Base-by-base conservation (phyloP, 225 moss, liverwort and hornwort genomes). In the Sphagnum contortum region DNA sequence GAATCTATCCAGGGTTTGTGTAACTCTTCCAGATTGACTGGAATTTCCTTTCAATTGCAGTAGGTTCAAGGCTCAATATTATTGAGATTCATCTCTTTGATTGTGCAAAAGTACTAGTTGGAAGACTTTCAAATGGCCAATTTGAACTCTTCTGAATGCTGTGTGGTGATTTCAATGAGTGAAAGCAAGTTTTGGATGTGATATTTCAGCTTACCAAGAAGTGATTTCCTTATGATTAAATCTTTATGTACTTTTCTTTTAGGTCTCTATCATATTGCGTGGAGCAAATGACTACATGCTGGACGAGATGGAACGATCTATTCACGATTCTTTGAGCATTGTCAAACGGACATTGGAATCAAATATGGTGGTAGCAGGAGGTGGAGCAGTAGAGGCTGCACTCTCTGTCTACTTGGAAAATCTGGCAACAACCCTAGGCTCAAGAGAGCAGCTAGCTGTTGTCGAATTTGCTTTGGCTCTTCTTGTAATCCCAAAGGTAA, bases 401-500 rank as follows among this genome's bases (percentile, higher is more conserved):
- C 73, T 92, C 48, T 92, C 88, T 47, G 85, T 83, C 0, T 79
- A 88, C 55, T 72, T 92, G 44, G 95, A 92, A 71, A 92, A 90
- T 80, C 67, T 90, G 62, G 90, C 87, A 62, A 81, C 92, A 48
- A 82, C 88, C 49, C 88, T 90, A 69, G 87, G 87, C 52, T 96
- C 95, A 72, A 73, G 87, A 50, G 85, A 87, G 71, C 85, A 96
- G 77, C 87, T 92, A 67, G 90, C 88, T 62, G 77, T 83, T 72
- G 95, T 87, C 67, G 88, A 90, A 80, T 87, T 90, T 80, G 85
- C 88, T 2, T 92, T 90, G 80, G 87, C 92, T 49, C 80, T 92
- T 44, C 90, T 92, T 57, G 84, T 91, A 47, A 87, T 94, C 73
- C 89, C 94, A 5, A 94, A 92, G 80, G 83, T 86, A 53, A 47